Conservation (phyloP, 441 rosid genomes). For the Breynia disticha region DNA sequence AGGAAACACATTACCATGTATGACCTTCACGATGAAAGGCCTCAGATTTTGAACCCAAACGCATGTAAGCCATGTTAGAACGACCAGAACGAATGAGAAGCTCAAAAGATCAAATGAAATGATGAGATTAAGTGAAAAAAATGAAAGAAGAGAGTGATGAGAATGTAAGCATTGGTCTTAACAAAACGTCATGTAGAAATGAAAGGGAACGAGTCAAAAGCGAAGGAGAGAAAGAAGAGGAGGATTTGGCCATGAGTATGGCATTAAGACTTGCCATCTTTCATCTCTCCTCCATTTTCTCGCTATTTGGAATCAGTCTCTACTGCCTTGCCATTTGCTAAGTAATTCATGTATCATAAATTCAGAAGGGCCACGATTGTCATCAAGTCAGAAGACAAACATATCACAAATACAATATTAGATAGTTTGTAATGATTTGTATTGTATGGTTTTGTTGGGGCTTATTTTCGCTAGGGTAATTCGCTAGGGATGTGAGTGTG, state of each 20-base stretch:
- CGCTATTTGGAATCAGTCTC: background rate
- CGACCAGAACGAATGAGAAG: background rate
- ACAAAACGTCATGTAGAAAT: background rate
- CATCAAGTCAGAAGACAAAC: no score
- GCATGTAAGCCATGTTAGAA: conserved; percentile 79
- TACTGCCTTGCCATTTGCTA: background rate
- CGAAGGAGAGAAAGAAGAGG: background rate
- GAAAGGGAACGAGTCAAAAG: background rate
- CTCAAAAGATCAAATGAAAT: background rate
- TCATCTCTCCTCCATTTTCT: background rate
- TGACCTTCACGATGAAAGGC: conserved; percentile 62
- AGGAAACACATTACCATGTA: conserved; percentile 37
- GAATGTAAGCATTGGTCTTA: background rate
- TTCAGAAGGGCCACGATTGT: no score
- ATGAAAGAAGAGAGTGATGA: background rate
- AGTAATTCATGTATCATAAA: no score
- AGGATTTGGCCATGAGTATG: background rate
- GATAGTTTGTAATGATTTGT: no score
- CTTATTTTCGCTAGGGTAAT: no score
- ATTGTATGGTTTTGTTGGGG: no score
- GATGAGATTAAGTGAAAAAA: background rate
- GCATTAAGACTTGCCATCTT: background rate
- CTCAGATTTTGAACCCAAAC: conserved; percentile 87
- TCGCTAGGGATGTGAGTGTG: no score
- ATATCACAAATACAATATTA: no score